These are phyloP conservation scores for Fraxinus paxiana DNA, from an alignment of 305 asterid genomes.

Conservation along the genomic window DNA sequence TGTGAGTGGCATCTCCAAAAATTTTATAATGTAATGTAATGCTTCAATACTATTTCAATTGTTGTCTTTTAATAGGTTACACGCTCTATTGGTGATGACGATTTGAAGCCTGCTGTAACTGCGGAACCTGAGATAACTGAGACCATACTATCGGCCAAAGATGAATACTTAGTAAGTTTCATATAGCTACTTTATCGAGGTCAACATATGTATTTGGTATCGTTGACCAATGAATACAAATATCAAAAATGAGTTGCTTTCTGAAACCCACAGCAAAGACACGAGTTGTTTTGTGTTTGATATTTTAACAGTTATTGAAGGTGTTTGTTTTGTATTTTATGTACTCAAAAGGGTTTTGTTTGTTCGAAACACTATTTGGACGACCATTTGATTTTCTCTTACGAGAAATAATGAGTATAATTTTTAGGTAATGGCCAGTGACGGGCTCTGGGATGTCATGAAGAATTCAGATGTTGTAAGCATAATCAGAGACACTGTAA, in stretches of 20 bases:
- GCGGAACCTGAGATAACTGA: conserved; percentile 90
- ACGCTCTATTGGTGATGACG: conserved; percentile 94
- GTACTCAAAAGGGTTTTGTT: background rate
- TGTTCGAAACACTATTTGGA: background rate
- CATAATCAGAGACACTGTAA: conserved; percentile 78
- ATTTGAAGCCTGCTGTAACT: conserved; percentile 89
- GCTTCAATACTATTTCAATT: background rate
- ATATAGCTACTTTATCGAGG: background rate
- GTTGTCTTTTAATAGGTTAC: conserved; percentile 57
- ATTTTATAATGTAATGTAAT: conserved; percentile 5
- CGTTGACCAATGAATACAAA: background rate
- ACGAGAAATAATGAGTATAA: background rate
- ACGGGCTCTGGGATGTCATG: conserved; percentile 87
- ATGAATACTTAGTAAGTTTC: conserved; percentile 71
- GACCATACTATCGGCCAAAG: conserved; percentile 56
- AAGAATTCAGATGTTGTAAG: conserved; percentile 61
- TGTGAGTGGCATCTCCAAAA: background rate
- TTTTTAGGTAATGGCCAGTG: conserved; percentile 84
- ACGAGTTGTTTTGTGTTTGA: background rate
- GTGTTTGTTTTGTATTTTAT: background rate
- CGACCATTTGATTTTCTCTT: background rate
- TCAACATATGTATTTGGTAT: background rate
- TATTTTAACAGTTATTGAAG: background rate
- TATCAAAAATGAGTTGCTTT: background rate
- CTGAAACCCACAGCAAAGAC: background rate